Evolutionary conservation across 1,139 yeast species (phyloP).

Genomic region (Tardiomyces depauwii): DNA sequence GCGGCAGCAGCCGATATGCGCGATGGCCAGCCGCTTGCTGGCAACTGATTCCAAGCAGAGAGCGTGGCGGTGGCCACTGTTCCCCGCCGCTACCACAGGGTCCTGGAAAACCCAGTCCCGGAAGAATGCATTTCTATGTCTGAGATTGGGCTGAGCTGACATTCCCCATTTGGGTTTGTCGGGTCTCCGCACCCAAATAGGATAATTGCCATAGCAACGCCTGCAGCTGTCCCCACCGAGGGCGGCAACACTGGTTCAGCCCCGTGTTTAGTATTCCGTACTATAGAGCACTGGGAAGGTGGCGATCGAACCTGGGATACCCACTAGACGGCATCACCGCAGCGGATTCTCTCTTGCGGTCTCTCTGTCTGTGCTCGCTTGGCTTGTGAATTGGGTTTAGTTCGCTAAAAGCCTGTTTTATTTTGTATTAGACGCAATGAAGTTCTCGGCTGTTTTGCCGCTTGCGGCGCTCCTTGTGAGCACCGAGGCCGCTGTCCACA

Average conservation of each 20-base stretch:
- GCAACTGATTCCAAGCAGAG: no score
- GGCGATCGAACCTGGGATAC: background rate
- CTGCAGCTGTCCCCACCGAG: background rate
- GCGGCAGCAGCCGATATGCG: no score
- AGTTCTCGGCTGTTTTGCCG: background rate
- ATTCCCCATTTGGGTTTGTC: background rate
- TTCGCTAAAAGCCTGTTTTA: background rate
- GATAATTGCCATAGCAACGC: background rate
- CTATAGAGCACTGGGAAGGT: background rate
- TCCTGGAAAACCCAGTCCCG: no score
- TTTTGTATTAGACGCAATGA: background rate
- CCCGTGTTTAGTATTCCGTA: background rate
- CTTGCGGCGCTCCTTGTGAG: background rate
- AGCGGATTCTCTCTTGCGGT: background rate
- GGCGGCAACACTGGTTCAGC: background rate
- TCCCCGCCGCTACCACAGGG: no score
- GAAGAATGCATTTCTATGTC: no score
- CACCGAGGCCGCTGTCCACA: constrained; percentile 34
- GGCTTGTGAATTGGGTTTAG: background rate
- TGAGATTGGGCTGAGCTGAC: background rate
- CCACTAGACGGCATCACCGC: background rate
- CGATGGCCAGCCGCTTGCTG: no score
- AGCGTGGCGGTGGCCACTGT: no score
- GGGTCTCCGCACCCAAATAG: background rate
- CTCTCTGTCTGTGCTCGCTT: background rate